Evolutionary conservation across 1,284 basidiomycete species (phyloP), one percentile per base, ranked within the genome.

Genomic region (Trametes sp.): DNA sequence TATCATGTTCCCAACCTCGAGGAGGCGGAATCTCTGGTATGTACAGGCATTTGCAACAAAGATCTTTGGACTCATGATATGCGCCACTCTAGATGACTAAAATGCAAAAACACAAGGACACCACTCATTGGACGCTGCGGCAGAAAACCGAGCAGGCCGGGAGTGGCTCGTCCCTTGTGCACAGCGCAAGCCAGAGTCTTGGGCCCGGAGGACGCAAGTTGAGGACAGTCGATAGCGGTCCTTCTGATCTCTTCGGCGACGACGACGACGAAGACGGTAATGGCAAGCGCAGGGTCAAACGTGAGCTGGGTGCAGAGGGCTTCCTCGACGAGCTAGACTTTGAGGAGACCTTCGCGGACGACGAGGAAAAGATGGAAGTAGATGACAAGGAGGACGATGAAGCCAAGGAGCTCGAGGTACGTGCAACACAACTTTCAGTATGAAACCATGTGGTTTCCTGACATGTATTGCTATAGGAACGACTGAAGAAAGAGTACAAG

Each of bases 331-430:
- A 96, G 73, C 83, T 92, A 61, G 84, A 90, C 26, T 95, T 87
- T 70, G 93, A 95, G 70, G 92, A 92, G 70, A 90, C 92, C 21
- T 91, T 94, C 71, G 90, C 90, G 23, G 94, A 95, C 69, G 94
- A 96, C 67, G 94, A 96, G 55, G 94, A 95, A 73, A 87, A 87
- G 73, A 83, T 87, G 74, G 82, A 88, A 46, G 80, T 83, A 23
- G 89, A 92, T 60, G 87, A 87, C 31, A 80, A 81, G 57, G 88
- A 94, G 52, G 94, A 95, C 63, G 92, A 94, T 61, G 92, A 94
- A 72, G 84, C 88, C 41, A 95, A 92, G 73, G 93, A 95, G 74
- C 80, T 90, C n/a, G 93, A 94, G 83, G 93, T 90, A n/a, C 11
- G 58, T 75, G 45, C 23, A 19, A 21, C 29, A 28, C 33, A 24